Percentiles rank a stretch among this genome's conserved stretches.
These are phyloP conservation scores for Blumeria hordei DNA, from an alignment of 2,329 filamentous ascomycete species.

Conservation along the genomic window DNA sequence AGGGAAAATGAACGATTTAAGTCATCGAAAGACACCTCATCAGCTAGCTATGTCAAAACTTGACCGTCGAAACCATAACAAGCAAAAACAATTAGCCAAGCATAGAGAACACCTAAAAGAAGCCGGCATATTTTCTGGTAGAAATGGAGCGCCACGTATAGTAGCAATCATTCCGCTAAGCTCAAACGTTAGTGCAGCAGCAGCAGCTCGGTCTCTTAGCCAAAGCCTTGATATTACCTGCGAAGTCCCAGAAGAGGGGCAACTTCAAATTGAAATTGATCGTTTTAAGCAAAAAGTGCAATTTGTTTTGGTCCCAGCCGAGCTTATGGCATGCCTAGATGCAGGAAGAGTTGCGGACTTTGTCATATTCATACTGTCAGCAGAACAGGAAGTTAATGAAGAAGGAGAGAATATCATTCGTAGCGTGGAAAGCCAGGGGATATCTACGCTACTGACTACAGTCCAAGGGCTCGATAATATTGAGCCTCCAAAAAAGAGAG, in stretches of 20 bases:
- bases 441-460: slow-evolving; percentile 74
- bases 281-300: slow-evolving; percentile 89
- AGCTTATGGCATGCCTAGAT: slow-evolving; percentile 58
- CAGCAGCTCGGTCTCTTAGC: slow-evolving; percentile 48
- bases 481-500: slow-evolving; percentile 54
- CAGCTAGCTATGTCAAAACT: slow-evolving; percentile 97
- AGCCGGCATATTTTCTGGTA: slow-evolving; percentile 60
- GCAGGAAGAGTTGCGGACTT: slow-evolving; percentile 78
- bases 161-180: slow-evolving; percentile 76
- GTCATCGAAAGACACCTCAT: slow-evolving; percentile 63
- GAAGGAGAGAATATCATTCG: slow-evolving; percentile 67
- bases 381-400: slow-evolving; percentile 60
- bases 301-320: slow-evolving; percentile 51
- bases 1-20: slow-evolving; percentile 62
- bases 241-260: slow-evolving; percentile 31
- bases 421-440: slow-evolving; percentile 75
- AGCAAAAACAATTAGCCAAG: slow-evolving; percentile 68
- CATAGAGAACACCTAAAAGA: slow-evolving; percentile 61
- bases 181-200: slow-evolving; percentile 39
- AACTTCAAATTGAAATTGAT: slow-evolving; percentile 47
- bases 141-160: slow-evolving; percentile 66
- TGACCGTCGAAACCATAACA: slow-evolving; percentile 81
- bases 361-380: slow-evolving; percentile 64
- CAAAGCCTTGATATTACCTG: slow-evolving; percentile 54
- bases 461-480: slow-evolving; percentile 59